phyloP scores from a whole-genome alignment of 768 basidiomycete genomes.

The Cystoderma amianthinum region DNA sequence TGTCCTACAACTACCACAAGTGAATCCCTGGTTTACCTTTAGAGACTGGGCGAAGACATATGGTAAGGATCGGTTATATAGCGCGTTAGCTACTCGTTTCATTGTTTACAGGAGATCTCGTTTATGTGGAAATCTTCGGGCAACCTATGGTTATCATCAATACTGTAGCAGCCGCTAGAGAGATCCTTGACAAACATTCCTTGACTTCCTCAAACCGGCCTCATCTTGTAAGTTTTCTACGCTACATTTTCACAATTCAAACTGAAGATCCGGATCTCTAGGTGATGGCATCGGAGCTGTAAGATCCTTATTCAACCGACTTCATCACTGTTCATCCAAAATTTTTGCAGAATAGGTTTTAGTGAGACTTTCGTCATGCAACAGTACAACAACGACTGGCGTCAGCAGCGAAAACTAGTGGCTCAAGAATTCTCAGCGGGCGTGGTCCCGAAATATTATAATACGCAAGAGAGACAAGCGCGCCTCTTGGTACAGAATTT shows the following conservation, averaged over 20 bases:
- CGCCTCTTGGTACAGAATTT: not conserved
- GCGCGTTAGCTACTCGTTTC: not conserved
- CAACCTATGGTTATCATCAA: slow-evolving; percentile 29
- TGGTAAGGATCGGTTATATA: slow-evolving; percentile 30
- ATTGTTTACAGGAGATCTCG: not conserved
- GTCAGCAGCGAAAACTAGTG: not conserved
- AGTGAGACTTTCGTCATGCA: not conserved
- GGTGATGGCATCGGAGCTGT: not conserved
- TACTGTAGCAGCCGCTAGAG: slow-evolving; percentile 6
- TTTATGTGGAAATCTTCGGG: slow-evolving; percentile 19
- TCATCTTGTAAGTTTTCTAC: slow-evolving; percentile 6
- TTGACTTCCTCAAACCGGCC: slow-evolving; percentile 32
- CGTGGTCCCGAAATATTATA: not conserved
- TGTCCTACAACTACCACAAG: slow-evolving; percentile 31
- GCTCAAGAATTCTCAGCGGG: not conserved
- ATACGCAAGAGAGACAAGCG: not conserved
- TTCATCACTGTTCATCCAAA: not conserved
- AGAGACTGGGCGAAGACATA: slow-evolving; percentile 32
- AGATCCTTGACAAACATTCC: slow-evolving; percentile 30
- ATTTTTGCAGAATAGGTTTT: not conserved
- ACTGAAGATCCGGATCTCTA: not conserved
- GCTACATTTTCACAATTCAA: not conserved
- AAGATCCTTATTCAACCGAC: not conserved
- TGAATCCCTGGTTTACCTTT: slow-evolving; percentile 32
- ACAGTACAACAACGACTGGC: not conserved